Conservation (phyloP, 1,139 yeast species). For the Hanseniaspora sp. region DNA sequence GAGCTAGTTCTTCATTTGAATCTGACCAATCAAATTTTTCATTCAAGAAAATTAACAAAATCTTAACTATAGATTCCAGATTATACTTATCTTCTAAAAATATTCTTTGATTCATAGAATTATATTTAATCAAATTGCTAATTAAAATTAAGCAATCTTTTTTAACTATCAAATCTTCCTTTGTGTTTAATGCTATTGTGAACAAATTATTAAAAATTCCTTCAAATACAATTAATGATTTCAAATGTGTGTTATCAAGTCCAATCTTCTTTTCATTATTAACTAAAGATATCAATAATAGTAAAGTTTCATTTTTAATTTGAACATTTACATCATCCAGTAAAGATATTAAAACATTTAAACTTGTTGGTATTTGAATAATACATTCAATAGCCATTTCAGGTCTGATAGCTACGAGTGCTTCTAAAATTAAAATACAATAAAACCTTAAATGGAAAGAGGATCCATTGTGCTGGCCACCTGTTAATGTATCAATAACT, state of each 20-base stretch:
- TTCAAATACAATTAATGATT: constrained; percentile 88
- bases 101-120: constrained; percentile 80
- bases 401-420: constrained; percentile 69
- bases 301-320: constrained; percentile 76
- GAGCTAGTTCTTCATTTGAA: constrained; percentile 40
- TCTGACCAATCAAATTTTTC: constrained; percentile 25
- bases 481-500: constrained; percentile 41
- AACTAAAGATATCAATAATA: constrained; percentile 72
- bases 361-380: constrained; percentile 63
- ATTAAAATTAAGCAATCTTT: constrained; percentile 67
- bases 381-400: constrained; percentile 63
- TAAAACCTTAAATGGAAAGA: constrained; percentile 74
- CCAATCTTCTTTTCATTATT: constrained; percentile 28
- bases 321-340: constrained; percentile 73
- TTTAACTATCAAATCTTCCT: constrained; percentile 83
- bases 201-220: constrained; percentile 78
- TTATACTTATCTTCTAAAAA: constrained; percentile 63
- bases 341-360: constrained; percentile 59
- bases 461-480: constrained; percentile 31
- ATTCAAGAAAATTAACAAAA: constrained; percentile 33
- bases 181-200: constrained; percentile 64
- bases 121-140: constrained; percentile 62
- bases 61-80: constrained; percentile 54
- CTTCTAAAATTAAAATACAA: constrained; percentile 73
- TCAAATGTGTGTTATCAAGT: constrained; percentile 66